Evolutionary conservation across 306 rosid species (phyloP).

Genomic region (Lablab purpureus): DNA sequence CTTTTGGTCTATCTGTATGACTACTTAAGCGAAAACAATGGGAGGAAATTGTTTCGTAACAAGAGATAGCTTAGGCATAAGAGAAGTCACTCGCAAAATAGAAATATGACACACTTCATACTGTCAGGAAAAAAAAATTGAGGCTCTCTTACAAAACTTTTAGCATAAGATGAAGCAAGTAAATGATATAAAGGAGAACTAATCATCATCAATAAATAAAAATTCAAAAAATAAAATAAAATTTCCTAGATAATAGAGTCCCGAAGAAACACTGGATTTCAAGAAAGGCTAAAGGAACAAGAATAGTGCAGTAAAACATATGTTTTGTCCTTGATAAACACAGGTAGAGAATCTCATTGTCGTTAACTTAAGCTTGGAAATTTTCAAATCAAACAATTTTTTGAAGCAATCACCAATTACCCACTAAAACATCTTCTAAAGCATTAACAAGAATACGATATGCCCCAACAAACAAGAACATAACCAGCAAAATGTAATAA

Average conservation of each 20-base stretch:
- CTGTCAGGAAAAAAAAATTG: conserved; percentile 30
- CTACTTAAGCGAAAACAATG: conserved; percentile 69
- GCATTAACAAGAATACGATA: conserved; percentile 8
- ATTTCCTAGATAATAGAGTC: neutral
- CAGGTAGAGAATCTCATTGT: conserved; percentile 23
- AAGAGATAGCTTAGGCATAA: conserved; percentile 37
- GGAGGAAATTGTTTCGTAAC: conserved; percentile 19
- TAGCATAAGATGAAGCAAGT: conserved; percentile 17
- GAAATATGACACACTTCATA: neutral
- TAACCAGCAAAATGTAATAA: conserved; percentile 3
- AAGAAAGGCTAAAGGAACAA: conserved; percentile 21
- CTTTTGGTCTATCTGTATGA: conserved; percentile 87
- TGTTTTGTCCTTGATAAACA: conserved; percentile 4
- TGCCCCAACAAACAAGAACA: conserved; percentile 17
- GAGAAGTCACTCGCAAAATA: conserved; percentile 33
- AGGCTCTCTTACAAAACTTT: neutral
- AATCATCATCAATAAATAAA: conserved; percentile 25
- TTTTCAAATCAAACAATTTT: conserved; percentile 15
- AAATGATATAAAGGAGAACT: conserved; percentile 30
- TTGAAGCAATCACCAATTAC: conserved; percentile 31
- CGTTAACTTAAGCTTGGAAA: conserved; percentile 20
- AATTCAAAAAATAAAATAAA: neutral
- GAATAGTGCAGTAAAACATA: conserved; percentile 16
- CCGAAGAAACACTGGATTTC: conserved; percentile 25
- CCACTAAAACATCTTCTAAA: conserved; percentile 17